A percentile compares a stretch with the other conserved stretches of the same genome.
Evolutionary conservation across 805 yeast species (phyloP).

Genomic region (Candida ovalis): DNA sequence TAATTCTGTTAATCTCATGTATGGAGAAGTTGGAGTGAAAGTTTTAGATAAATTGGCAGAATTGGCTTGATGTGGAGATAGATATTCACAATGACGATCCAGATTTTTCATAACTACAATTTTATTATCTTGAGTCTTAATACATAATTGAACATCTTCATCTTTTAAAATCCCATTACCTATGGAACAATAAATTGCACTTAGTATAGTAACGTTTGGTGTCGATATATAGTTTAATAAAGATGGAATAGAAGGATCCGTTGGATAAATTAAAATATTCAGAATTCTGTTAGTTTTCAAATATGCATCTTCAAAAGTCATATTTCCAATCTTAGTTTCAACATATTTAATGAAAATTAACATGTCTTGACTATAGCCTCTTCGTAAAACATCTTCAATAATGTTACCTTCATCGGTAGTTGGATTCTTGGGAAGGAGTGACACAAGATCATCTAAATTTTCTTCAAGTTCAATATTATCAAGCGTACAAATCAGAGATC

Average conservation of each 20-base stretch:
- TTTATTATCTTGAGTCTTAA: constrained; percentile 50
- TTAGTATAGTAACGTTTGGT: constrained; percentile 86
- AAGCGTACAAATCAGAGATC: constrained; percentile 75
- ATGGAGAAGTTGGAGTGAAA: constrained; percentile 52
- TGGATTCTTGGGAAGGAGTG: constrained; percentile 25
- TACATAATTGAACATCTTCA: constrained; percentile 56
- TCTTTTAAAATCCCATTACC: constrained; percentile 64
- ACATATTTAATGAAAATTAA: constrained; percentile 76
- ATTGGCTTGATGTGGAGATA: constrained; percentile 40
- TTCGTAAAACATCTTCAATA: constrained; percentile 68
- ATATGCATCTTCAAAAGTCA: constrained; percentile 93
- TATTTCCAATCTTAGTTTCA: constrained; percentile 65
- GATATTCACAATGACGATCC: constrained; percentile 36
- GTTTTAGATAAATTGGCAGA: constrained; percentile 15
- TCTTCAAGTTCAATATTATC: constrained; percentile 58
- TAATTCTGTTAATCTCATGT: constrained; percentile 82
- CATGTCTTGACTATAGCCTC: constrained; percentile 86
- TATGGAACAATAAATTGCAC: constrained; percentile 84
- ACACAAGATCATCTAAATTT: constrained; percentile 42
- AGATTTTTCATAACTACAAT: constrained; percentile 37
- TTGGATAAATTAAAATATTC: constrained; percentile 83
- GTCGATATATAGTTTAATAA: constrained; percentile 86
- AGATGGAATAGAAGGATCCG: constrained; percentile 63
- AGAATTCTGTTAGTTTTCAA: constrained; percentile 71
- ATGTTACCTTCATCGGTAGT: constrained; percentile 51